Conservation (phyloP, 1,139 yeast genomes). For the Scheffersomyces segobiensis region DNA sequence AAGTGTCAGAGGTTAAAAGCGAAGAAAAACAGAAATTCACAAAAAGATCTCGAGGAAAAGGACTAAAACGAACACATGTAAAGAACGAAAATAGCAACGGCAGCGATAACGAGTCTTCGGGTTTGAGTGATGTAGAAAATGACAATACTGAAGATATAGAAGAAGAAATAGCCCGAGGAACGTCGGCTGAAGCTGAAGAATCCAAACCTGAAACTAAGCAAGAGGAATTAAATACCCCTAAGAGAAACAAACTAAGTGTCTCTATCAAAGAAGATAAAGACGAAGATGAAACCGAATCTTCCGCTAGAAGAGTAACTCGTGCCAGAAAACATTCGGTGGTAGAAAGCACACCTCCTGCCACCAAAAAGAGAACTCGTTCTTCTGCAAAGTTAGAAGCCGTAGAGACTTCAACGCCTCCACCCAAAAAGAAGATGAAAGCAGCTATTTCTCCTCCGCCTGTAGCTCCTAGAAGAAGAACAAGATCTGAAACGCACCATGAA, state of each 20-base stretch:
- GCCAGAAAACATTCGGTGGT: slow-evolving; percentile 4
- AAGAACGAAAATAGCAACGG: background rate
- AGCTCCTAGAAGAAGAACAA: slow-evolving; percentile 6
- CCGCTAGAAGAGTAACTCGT: slow-evolving; percentile 1
- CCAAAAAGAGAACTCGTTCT: slow-evolving; percentile 14
- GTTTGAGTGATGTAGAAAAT: slow-evolving; percentile 9
- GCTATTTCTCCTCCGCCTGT: slow-evolving; percentile 1
- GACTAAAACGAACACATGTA: background rate
- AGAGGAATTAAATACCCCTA: slow-evolving; percentile 1
- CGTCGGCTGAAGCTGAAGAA: background rate
- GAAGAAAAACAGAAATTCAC: background rate
- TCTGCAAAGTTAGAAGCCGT: slow-evolving; percentile 11
- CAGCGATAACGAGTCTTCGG: slow-evolving; percentile 8
- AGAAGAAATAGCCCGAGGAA: background rate
- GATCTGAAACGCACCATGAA: slow-evolving; percentile 5
- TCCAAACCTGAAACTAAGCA: slow-evolving; percentile 1
- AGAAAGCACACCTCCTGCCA: background rate
- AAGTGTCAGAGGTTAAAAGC: background rate
- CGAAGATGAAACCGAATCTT: background rate
- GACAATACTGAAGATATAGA: slow-evolving; percentile 1
- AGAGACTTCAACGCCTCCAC: slow-evolving; percentile 2
- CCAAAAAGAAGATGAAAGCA: slow-evolving; percentile 6
- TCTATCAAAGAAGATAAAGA: slow-evolving; percentile 3
- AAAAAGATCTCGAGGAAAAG: background rate
- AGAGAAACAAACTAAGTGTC: background rate